Conservation (phyloP, 352 stramenopile genomes). For the Aphanomyces stellatus region DNA sequence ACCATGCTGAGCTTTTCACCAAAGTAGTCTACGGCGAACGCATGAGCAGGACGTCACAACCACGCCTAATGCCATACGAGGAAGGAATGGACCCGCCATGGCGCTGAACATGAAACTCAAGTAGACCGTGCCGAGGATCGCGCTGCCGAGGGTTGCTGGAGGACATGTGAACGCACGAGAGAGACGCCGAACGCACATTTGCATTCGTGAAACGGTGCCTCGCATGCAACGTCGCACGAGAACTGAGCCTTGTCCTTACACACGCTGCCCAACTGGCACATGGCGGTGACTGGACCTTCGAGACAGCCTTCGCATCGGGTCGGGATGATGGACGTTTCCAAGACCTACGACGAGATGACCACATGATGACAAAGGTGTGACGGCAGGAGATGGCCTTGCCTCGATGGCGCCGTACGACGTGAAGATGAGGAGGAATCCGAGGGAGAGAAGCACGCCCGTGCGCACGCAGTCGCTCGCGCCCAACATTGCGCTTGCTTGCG, state of each 20-base stretch:
- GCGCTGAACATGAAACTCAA: neutral
- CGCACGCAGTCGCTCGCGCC: neutral
- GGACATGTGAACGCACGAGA: neutral
- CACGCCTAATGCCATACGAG: neutral
- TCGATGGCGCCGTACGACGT: neutral
- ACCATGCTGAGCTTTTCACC: constrained; percentile 16
- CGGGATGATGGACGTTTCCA: constrained; percentile 5
- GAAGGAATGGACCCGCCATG: constrained; percentile 10
- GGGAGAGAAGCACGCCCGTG: neutral
- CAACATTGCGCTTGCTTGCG: neutral
- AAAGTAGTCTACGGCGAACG: neutral
- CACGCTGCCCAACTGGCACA: neutral
- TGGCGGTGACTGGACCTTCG: neutral
- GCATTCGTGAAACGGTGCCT: constrained; percentile 10
- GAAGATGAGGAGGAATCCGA: neutral
- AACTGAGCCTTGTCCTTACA: constrained; percentile 13
- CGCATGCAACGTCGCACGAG: constrained; percentile 8
- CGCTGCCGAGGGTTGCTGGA: neutral
- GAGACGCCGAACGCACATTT: constrained; percentile 1
- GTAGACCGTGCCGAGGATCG: constrained; percentile 8
- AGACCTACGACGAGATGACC: neutral
- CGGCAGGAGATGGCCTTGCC: neutral
- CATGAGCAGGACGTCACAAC: neutral
- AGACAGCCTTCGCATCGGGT: neutral
- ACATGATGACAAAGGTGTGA: too few species aligned